Base-by-base conservation (phyloP, 1,139 yeast species). In the Lodderomyces orthopsilosis region DNA sequence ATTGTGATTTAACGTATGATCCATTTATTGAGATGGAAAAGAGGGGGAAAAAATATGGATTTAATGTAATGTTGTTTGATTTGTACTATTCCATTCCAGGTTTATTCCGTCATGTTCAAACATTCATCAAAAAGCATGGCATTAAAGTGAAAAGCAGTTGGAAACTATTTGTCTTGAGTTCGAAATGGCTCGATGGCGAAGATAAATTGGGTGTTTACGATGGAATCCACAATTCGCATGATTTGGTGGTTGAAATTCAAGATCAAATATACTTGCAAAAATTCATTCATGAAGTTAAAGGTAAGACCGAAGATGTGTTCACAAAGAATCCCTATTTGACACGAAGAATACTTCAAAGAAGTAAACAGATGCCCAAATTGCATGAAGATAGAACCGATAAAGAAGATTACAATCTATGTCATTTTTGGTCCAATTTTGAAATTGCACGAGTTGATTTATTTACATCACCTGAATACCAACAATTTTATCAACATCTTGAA, bases 381-480 rank as follows among this genome's bases (percentile, higher is more conserved):
- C 66, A 67, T 50, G 75, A 69, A 44, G 88, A 83, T 54, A 64
- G 77, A 46, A 70, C 83, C 57, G 79, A 83, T 44, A 74, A 79
- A 19, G 85, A 85, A 54, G 84, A 81, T 48, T 89, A 83, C 62
- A 88, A 85, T 58, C 57, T 85, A 56, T 85, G 95, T 54, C 97
- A 90, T 64, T 90, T 89, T 65, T 90, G 97, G 97, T 82, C 94
- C 33, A 90, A 90, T 65, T 90, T 90, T 58, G 97, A 90, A 61
- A 90, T 90, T 54, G 96, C 96, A 2, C 66, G 87, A 42, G 76
- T 88, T 2, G 89, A 83, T 53, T 61, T 89, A 14, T 90, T 89
- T 70, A 72, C 75, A 30, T 79, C 86, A 18, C 74, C 77, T 10
- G 61, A 71, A 21, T 90, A 90, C 61, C 71, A 79, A 45, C 70